Evolutionary conservation across 371 early-diverging fungal species (phyloP).

Genomic region (Apophysomyces trapeziformis): DNA sequence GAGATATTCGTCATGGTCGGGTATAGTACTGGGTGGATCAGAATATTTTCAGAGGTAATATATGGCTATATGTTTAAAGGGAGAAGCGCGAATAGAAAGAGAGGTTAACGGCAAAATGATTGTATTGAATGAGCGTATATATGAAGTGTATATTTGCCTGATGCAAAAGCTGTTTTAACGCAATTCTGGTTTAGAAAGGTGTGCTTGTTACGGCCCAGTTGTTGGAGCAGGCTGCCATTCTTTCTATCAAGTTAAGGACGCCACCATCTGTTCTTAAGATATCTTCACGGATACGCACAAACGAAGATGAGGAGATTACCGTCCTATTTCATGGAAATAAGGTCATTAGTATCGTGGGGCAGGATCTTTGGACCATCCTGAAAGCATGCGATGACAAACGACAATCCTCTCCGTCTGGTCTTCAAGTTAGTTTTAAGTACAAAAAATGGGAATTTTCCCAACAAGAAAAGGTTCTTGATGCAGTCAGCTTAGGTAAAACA

Average conservation of each 20-base stretch:
- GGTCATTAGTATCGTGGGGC: constrained; percentile 65
- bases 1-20: constrained; percentile 64
- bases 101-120: too few relatives aligned
- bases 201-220: constrained; percentile 60
- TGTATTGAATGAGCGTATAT: too few relatives aligned
- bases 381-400: constrained; percentile 56
- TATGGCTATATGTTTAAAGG: too few relatives aligned
- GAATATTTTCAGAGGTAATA: constrained; percentile 63
- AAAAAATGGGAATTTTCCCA: constrained; percentile 64
- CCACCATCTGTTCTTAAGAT: constrained; percentile 46
- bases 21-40: constrained; percentile 64
- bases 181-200: constrained; percentile 39
- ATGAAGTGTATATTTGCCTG: too few relatives aligned
- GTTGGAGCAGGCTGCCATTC: constrained; percentile 54
- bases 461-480: constrained; percentile 55
- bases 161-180: neutral
- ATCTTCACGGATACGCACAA: constrained; percentile 19
- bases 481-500: constrained; percentile 54
- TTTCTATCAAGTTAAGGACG: constrained; percentile 57
- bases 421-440: constrained; percentile 21
- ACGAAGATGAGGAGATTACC: constrained; percentile 66
- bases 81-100: too few relatives aligned
- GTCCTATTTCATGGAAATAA: constrained; percentile 55
- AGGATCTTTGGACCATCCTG: constrained; percentile 65
- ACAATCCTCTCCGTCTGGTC: too few relatives aligned